These are phyloP conservation scores for Astrothelium macrocarpum DNA, from an alignment of 495 filamentous ascomycete genomes.

Conservation along the genomic window DNA sequence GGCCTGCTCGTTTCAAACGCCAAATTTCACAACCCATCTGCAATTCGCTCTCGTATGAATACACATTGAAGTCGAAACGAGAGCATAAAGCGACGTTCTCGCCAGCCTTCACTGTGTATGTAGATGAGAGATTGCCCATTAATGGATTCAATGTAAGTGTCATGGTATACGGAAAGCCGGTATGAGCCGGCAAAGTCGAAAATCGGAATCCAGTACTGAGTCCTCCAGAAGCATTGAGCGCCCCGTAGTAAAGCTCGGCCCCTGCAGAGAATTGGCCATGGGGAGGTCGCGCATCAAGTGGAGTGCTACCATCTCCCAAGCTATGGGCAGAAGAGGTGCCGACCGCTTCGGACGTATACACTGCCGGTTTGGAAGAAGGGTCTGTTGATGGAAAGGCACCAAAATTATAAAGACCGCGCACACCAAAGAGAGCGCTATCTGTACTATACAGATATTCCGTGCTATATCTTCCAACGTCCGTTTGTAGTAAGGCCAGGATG, in stretches of 20 bases:
- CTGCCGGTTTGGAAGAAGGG: conserved; percentile 16
- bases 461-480: conserved; percentile 79
- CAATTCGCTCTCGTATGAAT: conserved; percentile 93
- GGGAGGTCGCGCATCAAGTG: conserved; percentile 8
- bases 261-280: conserved; percentile 43
- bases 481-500: conserved; percentile 69
- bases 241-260: conserved; percentile 91
- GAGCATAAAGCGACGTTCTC: conserved; percentile 74
- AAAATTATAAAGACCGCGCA: conserved; percentile 89
- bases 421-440: conserved; percentile 78
- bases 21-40: conserved; percentile 85
- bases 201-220: conserved; percentile 76
- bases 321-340: conserved; percentile 6
- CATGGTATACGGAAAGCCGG: conserved; percentile 80
- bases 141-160: conserved; percentile 73
- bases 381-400: conserved; percentile 56
- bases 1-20: conserved; percentile 44
- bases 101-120: conserved; percentile 80
- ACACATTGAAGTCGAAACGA: conserved; percentile 92
- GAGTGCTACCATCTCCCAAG: not conserved
- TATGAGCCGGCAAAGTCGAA: conserved; percentile 78
- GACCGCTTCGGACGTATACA: conserved; percentile 9
- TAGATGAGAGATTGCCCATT: conserved; percentile 82
- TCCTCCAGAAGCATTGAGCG: conserved; percentile 82
- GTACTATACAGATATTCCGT: conserved; percentile 88